Base-by-base conservation (phyloP, 345 rosid genomes). In the Kandelia obovata region DNA sequence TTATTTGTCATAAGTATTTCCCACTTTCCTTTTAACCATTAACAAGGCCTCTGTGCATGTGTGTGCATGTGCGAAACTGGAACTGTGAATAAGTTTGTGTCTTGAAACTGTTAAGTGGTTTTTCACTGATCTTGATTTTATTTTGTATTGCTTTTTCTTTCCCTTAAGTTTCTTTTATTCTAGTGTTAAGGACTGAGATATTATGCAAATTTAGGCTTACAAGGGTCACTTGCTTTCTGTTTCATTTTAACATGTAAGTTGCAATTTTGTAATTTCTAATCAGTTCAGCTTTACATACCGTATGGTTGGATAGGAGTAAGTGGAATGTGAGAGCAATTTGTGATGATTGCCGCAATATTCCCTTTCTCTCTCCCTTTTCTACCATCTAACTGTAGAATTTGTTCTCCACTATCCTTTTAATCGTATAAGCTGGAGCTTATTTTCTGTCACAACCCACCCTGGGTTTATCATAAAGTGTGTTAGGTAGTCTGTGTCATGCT, bases 251-350 rank as follows among this genome's bases (percentile, higher is more conserved):
- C 28, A 53, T 61, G 5, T 3, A 64, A 3, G 53, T 66, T 49
- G 13, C 46, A 4, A 28, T 39, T 9, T 65, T 66, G 55, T 62
- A 17, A 30, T 52, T 47, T 66, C 67, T 35, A 61, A 65, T 65
- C 56, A 39, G 52, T 58, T 7, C 30, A 23, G 35, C 37, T 19
- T 32, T 57, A 62, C 65, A 30, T 46, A 30, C 5, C 21, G 7
- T 27, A 53, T 30, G 32, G 5, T 6, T 47, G 8, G 43, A 20
- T 70, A 51, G 26, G 53, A 61, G 27, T 61, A 53, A 23, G 34
- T 23, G 52, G 8, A 7, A 17, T 7, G 31, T 39, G 46, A 39
- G 46, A 39, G 43, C 17, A 71, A 62, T 23, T 58, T 49, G 59
- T 64, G 21, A 27, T 31, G 27, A 20, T 66, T 57, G 8, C n/a